A percentile compares a stretch with the other conserved stretches of the same genome.
Conservation (phyloP, 805 yeast species). For the Wickerhamiella slavikovae region DNA sequence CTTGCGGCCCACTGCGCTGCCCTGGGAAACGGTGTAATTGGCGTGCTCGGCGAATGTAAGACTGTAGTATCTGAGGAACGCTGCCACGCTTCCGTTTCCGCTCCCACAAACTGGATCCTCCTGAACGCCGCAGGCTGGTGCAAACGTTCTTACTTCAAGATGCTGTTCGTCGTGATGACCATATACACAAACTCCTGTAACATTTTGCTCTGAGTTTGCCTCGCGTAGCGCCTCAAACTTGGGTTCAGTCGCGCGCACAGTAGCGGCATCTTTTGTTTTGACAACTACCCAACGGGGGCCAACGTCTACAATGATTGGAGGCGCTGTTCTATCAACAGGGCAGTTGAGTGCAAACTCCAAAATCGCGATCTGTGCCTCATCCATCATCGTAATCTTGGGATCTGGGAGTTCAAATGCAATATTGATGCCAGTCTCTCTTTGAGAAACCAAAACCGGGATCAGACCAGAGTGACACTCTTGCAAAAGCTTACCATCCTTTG, state of each 20-base stretch:
- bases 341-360: background rate
- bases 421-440: background rate
- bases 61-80: background rate
- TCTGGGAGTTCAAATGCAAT: background rate
- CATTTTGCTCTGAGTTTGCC: background rate
- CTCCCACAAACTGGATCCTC: conserved; percentile 6
- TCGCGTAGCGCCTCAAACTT: background rate
- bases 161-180: background rate
- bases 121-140: background rate
- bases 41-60: no score
- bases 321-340: no score
- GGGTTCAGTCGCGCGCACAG: background rate
- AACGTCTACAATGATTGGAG: background rate
- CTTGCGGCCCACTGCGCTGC: no score
- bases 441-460: conserved; percentile 1
- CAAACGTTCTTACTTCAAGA: background rate
- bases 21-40: no score
- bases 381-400: background rate
- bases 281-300: background rate
- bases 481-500: background rate
- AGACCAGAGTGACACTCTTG: conserved; percentile 9
- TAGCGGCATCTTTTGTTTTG: background rate
- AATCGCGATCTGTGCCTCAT: background rate
- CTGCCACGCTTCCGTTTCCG: conserved; percentile 11
- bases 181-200: background rate